These are phyloP conservation scores for Colletotrichum lentis DNA, from an alignment of 2,329 filamentous ascomycete species.

Conservation along the genomic window DNA sequence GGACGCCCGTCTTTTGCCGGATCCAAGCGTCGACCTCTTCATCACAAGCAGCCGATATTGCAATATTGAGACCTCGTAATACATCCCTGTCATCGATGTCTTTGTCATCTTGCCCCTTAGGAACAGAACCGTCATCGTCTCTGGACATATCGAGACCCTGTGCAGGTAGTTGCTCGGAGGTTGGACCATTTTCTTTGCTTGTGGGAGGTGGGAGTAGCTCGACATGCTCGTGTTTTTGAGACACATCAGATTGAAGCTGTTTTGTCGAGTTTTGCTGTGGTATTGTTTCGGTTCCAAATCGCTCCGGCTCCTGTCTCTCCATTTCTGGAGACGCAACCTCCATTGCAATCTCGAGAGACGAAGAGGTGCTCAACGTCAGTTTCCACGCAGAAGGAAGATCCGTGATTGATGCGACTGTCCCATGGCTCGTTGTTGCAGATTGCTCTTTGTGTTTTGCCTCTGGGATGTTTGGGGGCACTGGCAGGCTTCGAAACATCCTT, in stretches of 20 bases:
- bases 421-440: constrained; percentile 5
- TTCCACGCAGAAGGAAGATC: constrained; percentile 46
- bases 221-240: neutral
- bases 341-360: constrained; percentile 47
- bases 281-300: neutral
- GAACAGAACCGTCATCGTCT: constrained; percentile 35
- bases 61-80: constrained; percentile 63
- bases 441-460: neutral
- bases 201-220: neutral
- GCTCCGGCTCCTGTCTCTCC: constrained; percentile 40
- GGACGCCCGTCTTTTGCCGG: constrained; percentile 59
- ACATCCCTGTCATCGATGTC: constrained; percentile 60
- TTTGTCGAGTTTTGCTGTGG: neutral
- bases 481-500: constrained; percentile 7
- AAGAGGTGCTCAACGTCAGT: constrained; percentile 42
- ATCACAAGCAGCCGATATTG: constrained; percentile 64
- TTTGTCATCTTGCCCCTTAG: constrained; percentile 48
- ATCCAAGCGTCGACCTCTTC: constrained; percentile 63
- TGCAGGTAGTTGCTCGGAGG: neutral
- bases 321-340: constrained; percentile 44
- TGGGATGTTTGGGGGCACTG: neutral
- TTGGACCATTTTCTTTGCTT: neutral
- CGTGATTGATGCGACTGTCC: constrained; percentile 19
- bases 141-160: constrained; percentile 14
- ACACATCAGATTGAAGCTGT: neutral